A percentile compares a stretch with the other conserved stretches of the same genome.
Conservation (phyloP, 768 basidiomycete species). For the Austroboletus festivus region DNA sequence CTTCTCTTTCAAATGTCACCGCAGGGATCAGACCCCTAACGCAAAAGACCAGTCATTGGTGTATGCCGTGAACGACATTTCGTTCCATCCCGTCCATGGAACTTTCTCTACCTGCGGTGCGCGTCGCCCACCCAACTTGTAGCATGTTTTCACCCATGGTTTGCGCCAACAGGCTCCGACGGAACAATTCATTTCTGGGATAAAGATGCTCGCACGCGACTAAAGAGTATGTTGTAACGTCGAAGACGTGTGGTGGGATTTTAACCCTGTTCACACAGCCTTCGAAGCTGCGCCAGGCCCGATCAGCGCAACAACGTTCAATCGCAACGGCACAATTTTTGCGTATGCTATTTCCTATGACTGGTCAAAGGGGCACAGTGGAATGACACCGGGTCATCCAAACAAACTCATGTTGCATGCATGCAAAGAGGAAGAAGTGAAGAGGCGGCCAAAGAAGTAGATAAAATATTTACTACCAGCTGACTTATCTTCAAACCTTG, state of each 20-base stretch:
- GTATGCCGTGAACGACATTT: conserved; percentile 82
- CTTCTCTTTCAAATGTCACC: conserved; percentile 87
- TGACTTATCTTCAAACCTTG: conserved; percentile 8
- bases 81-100: conserved; percentile 80
- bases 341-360: conserved; percentile 93
- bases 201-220: conserved; percentile 85
- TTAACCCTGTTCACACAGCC: conserved; percentile 38
- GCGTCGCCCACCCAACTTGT: conserved; percentile 21
- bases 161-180: conserved; percentile 55
- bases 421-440: conserved; percentile 86
- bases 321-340: conserved; percentile 83
- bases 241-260: not conserved
- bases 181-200: conserved; percentile 94
- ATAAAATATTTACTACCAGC: not conserved
- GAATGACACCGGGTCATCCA: conserved; percentile 64
- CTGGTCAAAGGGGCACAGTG: conserved; percentile 90
- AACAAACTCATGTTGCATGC: conserved; percentile 85
- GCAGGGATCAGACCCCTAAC: conserved; percentile 52
- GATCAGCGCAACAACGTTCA: conserved; percentile 79
- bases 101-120: conserved; percentile 80
- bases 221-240: conserved; percentile 63
- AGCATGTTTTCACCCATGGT: conserved; percentile 19
- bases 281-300: conserved; percentile 76
- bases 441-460: conserved; percentile 49
- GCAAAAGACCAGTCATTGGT: conserved; percentile 67